Base-by-base conservation (phyloP, 2,329 filamentous ascomycete genomes). In the Mycosphaerella sp. region DNA sequence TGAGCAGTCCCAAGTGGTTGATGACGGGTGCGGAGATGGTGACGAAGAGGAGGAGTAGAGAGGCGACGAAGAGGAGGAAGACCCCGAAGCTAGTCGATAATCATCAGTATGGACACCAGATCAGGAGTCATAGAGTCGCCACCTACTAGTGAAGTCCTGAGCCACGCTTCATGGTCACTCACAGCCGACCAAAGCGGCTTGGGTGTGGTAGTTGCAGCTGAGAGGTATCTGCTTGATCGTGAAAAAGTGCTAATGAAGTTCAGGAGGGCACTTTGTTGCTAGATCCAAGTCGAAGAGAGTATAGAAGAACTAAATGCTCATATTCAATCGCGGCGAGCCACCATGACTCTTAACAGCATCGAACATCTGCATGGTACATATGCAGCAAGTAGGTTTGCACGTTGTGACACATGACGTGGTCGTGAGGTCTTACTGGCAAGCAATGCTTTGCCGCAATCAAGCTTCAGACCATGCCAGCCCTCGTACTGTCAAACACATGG, bases 21-120 rank as follows among this genome's bases (percentile, higher is more conserved):
- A 81, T 73, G 39, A 84, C 77, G 7, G 81, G 81, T 0, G 80
- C 70, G 2, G 80, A 78, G 55, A 84, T 78, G 55, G 73, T 75
- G 50, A 78, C 77, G 56, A 84, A 70, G 53, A 84, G 66, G 50
- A 84, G 73, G 43, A 84, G 73, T 46, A 81, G 68, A 41, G 75
- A 71, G 39, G 79, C 72, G 32, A 71, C 68, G 50, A 84, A 73
- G 21, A 54, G 52, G 17, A 54, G 47, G 37, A 42, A 42, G 30
- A 54, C 47, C 35, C 52, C 52, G 34, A 50, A 54, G 52, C 45
- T 48, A 13, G 1, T 17, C 5, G 6, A 27, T 30, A 10, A 14
- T 30, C n/a, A 32, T 7, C 13, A 41, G 8, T 21, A 18, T 27
- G 17, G 18, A 10, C 9, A n/a, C 8, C 17, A 17, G 3, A 10